These are phyloP conservation scores for Phytophthora capsici DNA, from an alignment of 352 stramenopile genomes.

Conservation along the genomic window DNA sequence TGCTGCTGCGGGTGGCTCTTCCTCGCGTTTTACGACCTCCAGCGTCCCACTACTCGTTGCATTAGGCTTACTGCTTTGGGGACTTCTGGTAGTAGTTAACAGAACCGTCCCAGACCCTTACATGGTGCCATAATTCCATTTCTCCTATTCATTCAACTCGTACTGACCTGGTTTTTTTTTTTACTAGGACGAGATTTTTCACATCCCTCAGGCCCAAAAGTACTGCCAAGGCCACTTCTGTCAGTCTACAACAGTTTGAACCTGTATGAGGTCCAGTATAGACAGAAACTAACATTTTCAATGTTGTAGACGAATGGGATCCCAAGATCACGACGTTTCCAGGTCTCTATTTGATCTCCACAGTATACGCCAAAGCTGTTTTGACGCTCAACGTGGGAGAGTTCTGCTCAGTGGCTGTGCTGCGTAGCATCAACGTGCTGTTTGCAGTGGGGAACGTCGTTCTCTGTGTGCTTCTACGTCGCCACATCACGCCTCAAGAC, in stretches of 20 bases:
- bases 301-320: conserved; percentile 77
- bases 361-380: conserved; percentile 41
- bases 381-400: conserved; percentile 16
- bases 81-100: conserved; percentile 48
- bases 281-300: too few species aligned
- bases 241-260: conserved; percentile 23
- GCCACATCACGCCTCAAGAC: conserved; percentile 47
- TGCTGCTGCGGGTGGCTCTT: not conserved
- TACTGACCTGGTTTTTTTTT: not conserved
- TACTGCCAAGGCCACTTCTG: conserved; percentile 79
- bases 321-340: conserved; percentile 94
- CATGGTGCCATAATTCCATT: conserved; percentile 49
- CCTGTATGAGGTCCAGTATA: too few species aligned
- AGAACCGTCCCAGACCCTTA: conserved; percentile 51
- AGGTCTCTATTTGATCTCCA: conserved; percentile 81
- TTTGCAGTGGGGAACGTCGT: conserved; percentile 71
- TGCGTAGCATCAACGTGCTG: conserved; percentile 83
- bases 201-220: conserved; percentile 80
- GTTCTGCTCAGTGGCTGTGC: conserved; percentile 65
- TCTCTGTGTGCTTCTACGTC: conserved; percentile 59
- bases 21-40: not conserved
- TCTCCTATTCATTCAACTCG: not conserved
- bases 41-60: conserved; percentile 14
- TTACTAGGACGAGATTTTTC: conserved; percentile 86
- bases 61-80: conserved; percentile 34